Evolutionary conservation across 202 grass and related monocot species (phyloP), one percentile per base, ranked within the genome.

Genomic region (Brachypodium distachyon): DNA sequence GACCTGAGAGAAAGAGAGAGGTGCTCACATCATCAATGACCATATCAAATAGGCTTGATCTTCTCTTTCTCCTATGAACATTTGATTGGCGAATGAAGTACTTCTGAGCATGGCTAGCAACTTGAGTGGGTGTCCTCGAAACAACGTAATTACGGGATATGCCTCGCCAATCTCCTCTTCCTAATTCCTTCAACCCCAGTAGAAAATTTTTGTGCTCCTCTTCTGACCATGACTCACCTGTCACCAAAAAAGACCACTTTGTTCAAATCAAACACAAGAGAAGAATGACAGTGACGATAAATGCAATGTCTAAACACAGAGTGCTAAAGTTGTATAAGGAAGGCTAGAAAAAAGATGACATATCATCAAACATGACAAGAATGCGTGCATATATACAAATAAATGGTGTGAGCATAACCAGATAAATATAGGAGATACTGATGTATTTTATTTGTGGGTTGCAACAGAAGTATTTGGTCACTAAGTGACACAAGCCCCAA

Each of bases 91-190:
- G 88, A 77, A 87, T 87, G 61, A 87, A 91, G 73, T 84, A 91
- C 31, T 91, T 91, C 65, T 91, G 84, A 29, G 88, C 88, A 81
- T 91, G 88, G 72, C 88, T 87, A 61, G 88, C 88, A 77, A 91
- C 88, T 81, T 91, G 84, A 72, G 88, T 91, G 70, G 84, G 84
- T 14, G 88, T 91, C 77, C 88, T 87, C 2, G 88, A 84, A 61
- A 62, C 28, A 39, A 91, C 88, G 10, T 81, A 91, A 43, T 56
- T 77, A 47, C 84, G 88, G 18, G 88, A 84, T 81, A 91, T 91
- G 68, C 84, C 84, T 8, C 81, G 84, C 88, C 88, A 91, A 84
- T 84, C 84, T 73, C 88, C 88, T 84, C 73, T 91, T 56, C 88
- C 88, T 73, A 91, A 71, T 56, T 81, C 84, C 19, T 60, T 71